Evolutionary conservation across 2,329 filamentous ascomycete genomes (phyloP).

Genomic region (Neoascochyta sp.): DNA sequence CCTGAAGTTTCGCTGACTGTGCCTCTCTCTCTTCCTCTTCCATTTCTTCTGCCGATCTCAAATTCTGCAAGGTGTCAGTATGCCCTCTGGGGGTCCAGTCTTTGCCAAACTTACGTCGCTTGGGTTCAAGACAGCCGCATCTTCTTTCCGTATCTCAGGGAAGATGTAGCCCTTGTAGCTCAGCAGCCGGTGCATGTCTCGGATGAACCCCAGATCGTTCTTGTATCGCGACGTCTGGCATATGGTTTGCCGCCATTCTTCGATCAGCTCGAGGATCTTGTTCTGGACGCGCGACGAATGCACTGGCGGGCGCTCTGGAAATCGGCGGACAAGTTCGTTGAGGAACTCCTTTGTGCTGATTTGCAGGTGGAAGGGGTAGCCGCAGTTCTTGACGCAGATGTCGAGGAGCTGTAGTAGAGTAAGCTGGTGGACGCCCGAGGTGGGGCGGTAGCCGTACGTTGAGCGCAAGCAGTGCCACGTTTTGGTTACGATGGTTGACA

Average conservation of each 20-base stretch:
- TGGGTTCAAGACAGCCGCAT: slow-evolving; percentile 93
- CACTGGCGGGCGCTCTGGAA: slow-evolving; percentile 87
- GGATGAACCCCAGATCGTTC: slow-evolving; percentile 91
- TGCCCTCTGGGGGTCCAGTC: neutral
- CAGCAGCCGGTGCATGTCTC: slow-evolving; percentile 94
- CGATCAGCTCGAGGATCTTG: slow-evolving; percentile 91
- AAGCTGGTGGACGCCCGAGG: slow-evolving; percentile 13
- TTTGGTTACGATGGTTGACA: slow-evolving; percentile 95
- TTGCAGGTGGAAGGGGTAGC: slow-evolving; percentile 97
- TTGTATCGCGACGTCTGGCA: slow-evolving; percentile 97
- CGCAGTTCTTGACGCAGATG: slow-evolving; percentile 99
- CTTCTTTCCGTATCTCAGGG: slow-evolving; percentile 84
- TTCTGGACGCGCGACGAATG: slow-evolving; percentile 82
- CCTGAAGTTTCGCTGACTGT: slow-evolving; percentile 96
- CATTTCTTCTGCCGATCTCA: slow-evolving; percentile 97
- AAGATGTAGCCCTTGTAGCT: slow-evolving; percentile 98
- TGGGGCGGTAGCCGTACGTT: slow-evolving; percentile 48
- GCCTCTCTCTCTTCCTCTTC: slow-evolving; percentile 93
- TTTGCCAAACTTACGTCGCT: slow-evolving; percentile 71
- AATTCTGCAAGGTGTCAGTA: slow-evolving; percentile 58
- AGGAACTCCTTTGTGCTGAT: slow-evolving; percentile 99
- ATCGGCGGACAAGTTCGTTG: slow-evolving; percentile 93
- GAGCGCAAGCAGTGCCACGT: slow-evolving; percentile 85
- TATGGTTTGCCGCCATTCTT: slow-evolving; percentile 98
- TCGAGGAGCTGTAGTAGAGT: slow-evolving; percentile 66